Conservation (phyloP, 495 filamentous ascomycete genomes). For the Tetracladium setigerum region DNA sequence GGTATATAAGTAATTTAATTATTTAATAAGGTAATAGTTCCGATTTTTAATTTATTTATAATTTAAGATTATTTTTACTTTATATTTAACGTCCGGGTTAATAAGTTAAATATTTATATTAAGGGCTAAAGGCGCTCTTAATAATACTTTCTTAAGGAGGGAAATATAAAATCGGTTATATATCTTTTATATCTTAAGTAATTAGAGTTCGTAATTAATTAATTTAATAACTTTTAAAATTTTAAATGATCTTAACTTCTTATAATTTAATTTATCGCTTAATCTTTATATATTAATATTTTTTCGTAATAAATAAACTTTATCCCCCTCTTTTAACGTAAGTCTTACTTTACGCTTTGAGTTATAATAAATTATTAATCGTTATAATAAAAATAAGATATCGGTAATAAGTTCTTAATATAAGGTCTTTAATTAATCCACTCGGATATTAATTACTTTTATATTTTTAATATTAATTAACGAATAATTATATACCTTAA, state of each 20-base stretch:
- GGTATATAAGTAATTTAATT: background rate
- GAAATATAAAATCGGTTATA: conserved; percentile 3
- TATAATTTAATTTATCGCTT: conserved; percentile 23
- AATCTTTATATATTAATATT: conserved; percentile 22
- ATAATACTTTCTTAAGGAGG: background rate
- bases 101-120: background rate
- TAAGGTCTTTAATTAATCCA: conserved; percentile 6
- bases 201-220: conserved; percentile 2
- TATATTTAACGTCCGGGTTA: background rate
- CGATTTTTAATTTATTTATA: conserved; percentile 1
- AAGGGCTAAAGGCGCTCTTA: background rate
- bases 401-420: conserved; percentile 12
- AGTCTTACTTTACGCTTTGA: background rate
- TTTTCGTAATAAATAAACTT: conserved; percentile 23
- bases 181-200: conserved; percentile 4
- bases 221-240: background rate
- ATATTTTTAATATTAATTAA: background rate
- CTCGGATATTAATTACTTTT: background rate
- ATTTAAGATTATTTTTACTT: background rate
- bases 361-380: conserved; percentile 13
- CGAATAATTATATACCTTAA: conserved; percentile 4
- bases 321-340: conserved; percentile 19
- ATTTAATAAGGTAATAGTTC: conserved; percentile 3
- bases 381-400: conserved; percentile 15
- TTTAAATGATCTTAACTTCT: conserved; percentile 14